phyloP scores from a whole-genome alignment of 345 rosid species.

The Salix caprea region DNA sequence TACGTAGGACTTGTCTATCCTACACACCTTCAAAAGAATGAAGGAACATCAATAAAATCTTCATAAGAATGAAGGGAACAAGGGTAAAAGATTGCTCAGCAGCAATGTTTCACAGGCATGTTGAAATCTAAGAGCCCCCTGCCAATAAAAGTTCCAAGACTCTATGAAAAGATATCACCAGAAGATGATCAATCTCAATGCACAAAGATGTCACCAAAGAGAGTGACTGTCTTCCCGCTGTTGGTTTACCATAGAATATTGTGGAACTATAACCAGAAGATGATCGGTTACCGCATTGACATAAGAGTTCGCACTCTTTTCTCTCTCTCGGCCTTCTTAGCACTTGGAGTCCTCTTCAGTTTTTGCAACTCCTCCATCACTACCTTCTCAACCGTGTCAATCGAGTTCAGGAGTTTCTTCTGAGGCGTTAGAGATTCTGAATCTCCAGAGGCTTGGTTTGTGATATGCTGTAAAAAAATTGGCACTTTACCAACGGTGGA shows the following conservation, averaged over 20 bases:
- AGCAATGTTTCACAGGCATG: background rate
- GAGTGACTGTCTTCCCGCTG: background rate
- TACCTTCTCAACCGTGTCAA: constrained; percentile 69
- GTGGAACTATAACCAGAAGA: background rate
- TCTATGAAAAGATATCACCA: constrained; percentile 13
- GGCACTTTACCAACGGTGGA: constrained; percentile 44
- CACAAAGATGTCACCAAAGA: background rate
- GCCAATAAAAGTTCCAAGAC: background rate
- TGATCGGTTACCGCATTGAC: constrained; percentile 61
- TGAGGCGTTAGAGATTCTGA: constrained; percentile 76
- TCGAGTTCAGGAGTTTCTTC: constrained; percentile 72
- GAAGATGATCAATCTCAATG: constrained; percentile 19
- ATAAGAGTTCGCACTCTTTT: constrained; percentile 60
- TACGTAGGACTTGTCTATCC: constrained; percentile 6
- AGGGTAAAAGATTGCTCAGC: background rate
- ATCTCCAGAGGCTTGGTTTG: constrained; percentile 37
- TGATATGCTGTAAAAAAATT: constrained; percentile 49
- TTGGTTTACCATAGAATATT: background rate
- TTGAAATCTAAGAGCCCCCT: background rate
- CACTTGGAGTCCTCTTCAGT: constrained; percentile 64
- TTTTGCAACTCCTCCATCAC: constrained; percentile 69
- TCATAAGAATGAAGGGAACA: background rate
- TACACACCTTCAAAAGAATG: constrained; percentile 23
- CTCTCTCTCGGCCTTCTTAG: constrained; percentile 59
- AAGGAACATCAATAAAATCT: background rate